phyloP scores from a whole-genome alignment of 805 yeast genomes.

The Saccharomycopsis sp. region DNA sequence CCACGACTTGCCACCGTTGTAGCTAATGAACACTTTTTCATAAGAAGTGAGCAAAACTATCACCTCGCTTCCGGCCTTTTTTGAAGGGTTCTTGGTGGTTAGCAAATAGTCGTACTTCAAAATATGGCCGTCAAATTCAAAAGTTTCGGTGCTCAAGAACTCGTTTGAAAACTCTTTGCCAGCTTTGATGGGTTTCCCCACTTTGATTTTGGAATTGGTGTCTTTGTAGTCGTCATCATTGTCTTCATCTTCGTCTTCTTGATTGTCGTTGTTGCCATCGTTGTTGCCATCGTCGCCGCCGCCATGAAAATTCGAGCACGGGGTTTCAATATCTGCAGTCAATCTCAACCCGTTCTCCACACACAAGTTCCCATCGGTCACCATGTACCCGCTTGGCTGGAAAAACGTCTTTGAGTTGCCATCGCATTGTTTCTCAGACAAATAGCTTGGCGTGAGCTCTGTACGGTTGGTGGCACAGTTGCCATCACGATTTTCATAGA shows the following conservation, averaged over 20 bases:
- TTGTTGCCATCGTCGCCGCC: constrained; percentile 2
- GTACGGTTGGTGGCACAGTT: constrained; percentile 36
- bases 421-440: constrained; percentile 12
- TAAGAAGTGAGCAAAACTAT: constrained; percentile 1
- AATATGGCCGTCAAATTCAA: constrained; percentile 2
- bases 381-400: constrained; percentile 28
- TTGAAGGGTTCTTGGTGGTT: not conserved
- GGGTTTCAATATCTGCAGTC: constrained; percentile 9
- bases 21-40: constrained; percentile 4
- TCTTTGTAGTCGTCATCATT: constrained; percentile 4
- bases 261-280: not conserved
- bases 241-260: constrained; percentile 1
- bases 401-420: constrained; percentile 12
- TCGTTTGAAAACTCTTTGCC: not conserved
- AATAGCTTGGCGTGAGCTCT: constrained; percentile 17
- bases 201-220: constrained; percentile 8
- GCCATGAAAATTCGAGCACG: constrained; percentile 6
- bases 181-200: constrained; percentile 3
- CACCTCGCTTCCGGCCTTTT: constrained; percentile 5
- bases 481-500: constrained; percentile 29
- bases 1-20: constrained; percentile 8
- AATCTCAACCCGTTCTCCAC: constrained; percentile 6
- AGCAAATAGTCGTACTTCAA: not conserved
- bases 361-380: constrained; percentile 39
- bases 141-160: not conserved